Percentiles rank a stretch among this genome's conserved stretches.
Conservation (phyloP, 768 basidiomycete genomes). For the Chalciporus piperatus region DNA sequence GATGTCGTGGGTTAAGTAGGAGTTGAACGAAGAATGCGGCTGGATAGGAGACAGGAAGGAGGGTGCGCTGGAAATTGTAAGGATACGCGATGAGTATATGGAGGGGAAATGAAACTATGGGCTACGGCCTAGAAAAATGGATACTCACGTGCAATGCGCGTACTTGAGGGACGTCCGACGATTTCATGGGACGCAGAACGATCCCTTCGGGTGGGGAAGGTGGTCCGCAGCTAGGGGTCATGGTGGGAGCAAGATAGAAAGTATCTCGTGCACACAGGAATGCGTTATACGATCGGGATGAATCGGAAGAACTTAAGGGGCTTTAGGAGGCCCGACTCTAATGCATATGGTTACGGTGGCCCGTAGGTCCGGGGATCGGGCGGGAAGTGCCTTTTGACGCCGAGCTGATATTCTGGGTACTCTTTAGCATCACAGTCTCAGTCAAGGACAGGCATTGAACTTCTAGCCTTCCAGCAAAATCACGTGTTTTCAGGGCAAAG, state of each 20-base stretch:
- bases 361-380: slow-evolving; percentile 1
- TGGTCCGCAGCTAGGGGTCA: slow-evolving; percentile 6
- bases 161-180: slow-evolving; percentile 28
- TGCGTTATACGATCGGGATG: slow-evolving; percentile 9
- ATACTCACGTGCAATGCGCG: slow-evolving; percentile 25
- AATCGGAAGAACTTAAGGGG: slow-evolving; percentile 14
- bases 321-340: too few species aligned
- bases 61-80: slow-evolving; percentile 14
- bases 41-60: slow-evolving; percentile 29
- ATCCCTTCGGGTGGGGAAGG: slow-evolving; percentile 8
- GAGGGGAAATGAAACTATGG: too few species aligned
- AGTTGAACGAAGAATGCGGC: slow-evolving; percentile 32
- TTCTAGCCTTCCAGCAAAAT: background rate
- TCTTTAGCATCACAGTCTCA: background rate
- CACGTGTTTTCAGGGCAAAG: background rate
- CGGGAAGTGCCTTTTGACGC: background rate
- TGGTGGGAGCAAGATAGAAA: background rate
- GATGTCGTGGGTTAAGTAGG: slow-evolving; percentile 27
- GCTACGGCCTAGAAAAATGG: background rate
- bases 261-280: background rate
- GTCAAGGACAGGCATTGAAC: background rate
- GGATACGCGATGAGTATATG: background rate
- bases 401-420: background rate
- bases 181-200: slow-evolving; percentile 25
- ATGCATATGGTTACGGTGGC: too few species aligned